Evolutionary conservation across 1,284 basidiomycete species (phyloP), one percentile per base, ranked within the genome.

Genomic region (Xerocomus minutiporus): DNA sequence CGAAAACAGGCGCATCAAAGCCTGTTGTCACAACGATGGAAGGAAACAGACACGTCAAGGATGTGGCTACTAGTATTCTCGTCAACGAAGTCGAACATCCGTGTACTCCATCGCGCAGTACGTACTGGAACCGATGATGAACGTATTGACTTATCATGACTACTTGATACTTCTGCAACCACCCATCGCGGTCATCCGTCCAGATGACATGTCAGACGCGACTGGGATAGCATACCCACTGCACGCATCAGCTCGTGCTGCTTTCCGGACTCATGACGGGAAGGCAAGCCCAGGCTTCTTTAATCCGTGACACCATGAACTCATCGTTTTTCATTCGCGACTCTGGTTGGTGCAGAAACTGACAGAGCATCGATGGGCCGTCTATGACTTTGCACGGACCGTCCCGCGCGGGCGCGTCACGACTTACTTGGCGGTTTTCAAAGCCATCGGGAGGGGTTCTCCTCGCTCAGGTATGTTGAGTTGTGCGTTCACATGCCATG

Each of bases 361-460:
- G 35, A 77, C 82, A 12, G 59, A 68, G 2, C 75, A 83, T 59
- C 80, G 80, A 58, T 84, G 82, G 83, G 77, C 73, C 7, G 80
- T 84, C 1, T 84, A 84, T 50, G 83, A 84, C 61, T 74, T 76
- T 49, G 64, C 73, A 1, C 61, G 67, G 29, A 72, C 63, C 1
- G 79, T 84, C 31, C 82, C 82, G 1, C 58, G 51, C 4, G 81
- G 82, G 1, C 75, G 71, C 36, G 77, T 84, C 2, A 73, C 74
- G 28, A 84, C 81, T 0, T 84, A 84, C 59, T 81, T 81, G 55
- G 71, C 75, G 13, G 68, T 84, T n/a, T 76, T 74, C 42, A 55
- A 59, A 3, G 74, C 74, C 4, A 66, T 81, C 6, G 78, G 80
- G 2, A 55, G 60, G 25, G 82, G 82, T 4, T 83, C 81, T 5